Percentiles rank a stretch among this genome's conserved stretches.
These are phyloP conservation scores for Bolboschoenus planiculmis DNA, from an alignment of 176 grass and related monocot genomes.

Conservation along the genomic window DNA sequence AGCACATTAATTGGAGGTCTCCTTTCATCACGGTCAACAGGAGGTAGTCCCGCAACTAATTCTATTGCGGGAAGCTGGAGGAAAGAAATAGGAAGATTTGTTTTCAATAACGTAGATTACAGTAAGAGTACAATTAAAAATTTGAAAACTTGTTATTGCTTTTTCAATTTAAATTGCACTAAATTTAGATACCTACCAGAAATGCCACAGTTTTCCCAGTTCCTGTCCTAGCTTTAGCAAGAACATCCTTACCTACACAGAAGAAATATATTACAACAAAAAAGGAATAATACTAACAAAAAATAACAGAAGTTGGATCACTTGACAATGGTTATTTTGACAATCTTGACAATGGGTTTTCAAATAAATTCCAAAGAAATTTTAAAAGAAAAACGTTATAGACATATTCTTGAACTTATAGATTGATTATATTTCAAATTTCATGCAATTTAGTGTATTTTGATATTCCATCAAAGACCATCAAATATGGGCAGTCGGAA, in stretches of 20 bases:
- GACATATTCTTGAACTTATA: background rate
- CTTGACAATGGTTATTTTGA: background rate
- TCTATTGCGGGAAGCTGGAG: slow-evolving; percentile 84
- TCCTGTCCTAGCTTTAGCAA: slow-evolving; percentile 96
- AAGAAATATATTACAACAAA: slow-evolving; percentile 12
- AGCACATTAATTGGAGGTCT: slow-evolving; percentile 78
- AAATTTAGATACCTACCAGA: slow-evolving; percentile 47
- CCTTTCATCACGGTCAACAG: slow-evolving; percentile 53
- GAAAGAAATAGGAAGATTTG: background rate
- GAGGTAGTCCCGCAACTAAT: slow-evolving; percentile 48
- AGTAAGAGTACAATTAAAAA: background rate
- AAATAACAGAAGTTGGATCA: background rate
- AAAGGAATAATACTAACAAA: background rate
- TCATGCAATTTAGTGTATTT: background rate
- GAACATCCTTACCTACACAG: slow-evolving; percentile 83
- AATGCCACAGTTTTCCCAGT: slow-evolving; percentile 98
- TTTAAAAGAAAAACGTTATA: background rate
- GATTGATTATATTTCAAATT: background rate
- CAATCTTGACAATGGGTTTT: background rate
- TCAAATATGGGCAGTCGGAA: background rate
- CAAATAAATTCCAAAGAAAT: background rate
- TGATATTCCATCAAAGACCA: background rate
- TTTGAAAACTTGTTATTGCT: background rate
- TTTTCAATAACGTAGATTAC: background rate
- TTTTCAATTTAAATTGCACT: background rate